Evolutionary conservation across 495 filamentous ascomycete genomes (phyloP).

Genomic region (Penicillium dipodomyicola): DNA sequence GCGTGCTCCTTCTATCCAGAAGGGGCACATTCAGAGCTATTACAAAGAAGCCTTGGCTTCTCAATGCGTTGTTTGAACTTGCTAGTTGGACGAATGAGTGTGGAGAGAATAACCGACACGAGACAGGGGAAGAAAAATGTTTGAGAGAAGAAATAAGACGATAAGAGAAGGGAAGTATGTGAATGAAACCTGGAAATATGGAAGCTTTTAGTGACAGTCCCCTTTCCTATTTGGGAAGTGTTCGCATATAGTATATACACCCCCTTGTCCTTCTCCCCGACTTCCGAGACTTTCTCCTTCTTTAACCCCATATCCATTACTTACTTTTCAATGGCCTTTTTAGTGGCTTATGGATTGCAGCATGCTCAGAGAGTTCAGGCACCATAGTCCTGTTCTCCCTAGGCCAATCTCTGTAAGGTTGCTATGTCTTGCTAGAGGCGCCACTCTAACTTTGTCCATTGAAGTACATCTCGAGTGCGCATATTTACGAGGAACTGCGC

Average conservation of each 20-base stretch:
- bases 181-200: not conserved
- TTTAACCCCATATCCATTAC: not conserved
- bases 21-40: no score
- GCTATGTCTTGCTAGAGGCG: not conserved
- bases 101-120: not conserved
- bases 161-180: not conserved
- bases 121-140: not conserved
- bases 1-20: not conserved
- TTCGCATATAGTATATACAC: not conserved
- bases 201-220: not conserved
- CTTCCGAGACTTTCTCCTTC: not conserved
- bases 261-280: not conserved
- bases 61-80: not conserved
- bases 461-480: not conserved
- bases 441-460: not conserved
- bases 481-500: not conserved
- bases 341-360: not conserved
- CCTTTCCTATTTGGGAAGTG: not conserved
- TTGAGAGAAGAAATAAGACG: not conserved
- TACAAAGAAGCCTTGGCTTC: not conserved
- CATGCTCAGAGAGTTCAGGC: not conserved
- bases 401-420: not conserved
- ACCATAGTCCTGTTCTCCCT: not conserved
- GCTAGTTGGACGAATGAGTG: not conserved
- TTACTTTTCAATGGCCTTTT: not conserved